Conservation (phyloP, 148 eudicot species). For the Dysphania ambrosioides region DNA sequence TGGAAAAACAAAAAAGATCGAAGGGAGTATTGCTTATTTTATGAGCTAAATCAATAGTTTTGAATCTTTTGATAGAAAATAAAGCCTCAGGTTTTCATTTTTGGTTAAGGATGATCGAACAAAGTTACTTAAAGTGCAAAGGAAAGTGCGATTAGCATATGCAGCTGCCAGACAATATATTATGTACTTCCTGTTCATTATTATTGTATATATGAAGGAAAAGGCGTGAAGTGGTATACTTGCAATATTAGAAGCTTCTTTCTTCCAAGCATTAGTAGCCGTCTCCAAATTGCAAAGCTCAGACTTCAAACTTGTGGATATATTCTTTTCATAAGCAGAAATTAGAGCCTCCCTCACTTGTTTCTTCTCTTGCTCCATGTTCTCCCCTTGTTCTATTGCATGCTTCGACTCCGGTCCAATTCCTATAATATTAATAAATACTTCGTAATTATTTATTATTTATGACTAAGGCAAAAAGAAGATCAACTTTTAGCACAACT, state of each 20-base stretch:
- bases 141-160: too few relatives aligned
- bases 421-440: conserved; percentile 39
- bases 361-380: conserved; percentile 56
- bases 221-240: conserved; percentile 36
- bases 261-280: conserved; percentile 39
- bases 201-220: neutral
- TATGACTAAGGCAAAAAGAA: neutral
- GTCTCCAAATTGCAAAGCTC: conserved; percentile 67
- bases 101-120: too few relatives aligned
- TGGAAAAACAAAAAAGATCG: too few relatives aligned
- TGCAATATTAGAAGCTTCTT: conserved; percentile 44
- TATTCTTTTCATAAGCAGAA: conserved; percentile 76
- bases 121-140: too few relatives aligned
- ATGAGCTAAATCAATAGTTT: too few relatives aligned
- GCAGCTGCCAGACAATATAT: neutral
- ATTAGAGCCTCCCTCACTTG: conserved; percentile 61
- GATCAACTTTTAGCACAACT: conserved; percentile 1
- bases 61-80: too few relatives aligned
- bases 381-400: conserved; percentile 51
- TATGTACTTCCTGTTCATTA: neutral
- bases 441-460: too few relatives aligned
- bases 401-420: conserved; percentile 70
- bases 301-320: conserved; percentile 56
- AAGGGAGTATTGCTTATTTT: too few relatives aligned
- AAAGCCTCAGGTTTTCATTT: too few relatives aligned